Percentiles rank a stretch among this genome's conserved stretches.
These are phyloP conservation scores for Mycogone perniciosa DNA, from an alignment of 2,329 filamentous ascomycete species.

Conservation along the genomic window DNA sequence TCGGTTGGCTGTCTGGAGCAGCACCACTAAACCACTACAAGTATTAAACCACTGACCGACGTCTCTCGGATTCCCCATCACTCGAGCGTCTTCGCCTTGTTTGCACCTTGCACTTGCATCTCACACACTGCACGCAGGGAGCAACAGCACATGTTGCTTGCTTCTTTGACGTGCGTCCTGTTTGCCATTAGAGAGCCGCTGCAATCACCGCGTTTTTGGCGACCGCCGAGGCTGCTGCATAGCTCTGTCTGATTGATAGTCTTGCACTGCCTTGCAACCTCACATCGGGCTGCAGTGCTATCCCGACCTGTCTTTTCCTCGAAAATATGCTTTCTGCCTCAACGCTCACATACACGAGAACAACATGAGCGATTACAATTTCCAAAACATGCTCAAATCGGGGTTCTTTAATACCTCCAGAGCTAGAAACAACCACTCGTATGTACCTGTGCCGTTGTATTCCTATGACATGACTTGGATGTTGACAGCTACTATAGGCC, in stretches of 20 bases:
- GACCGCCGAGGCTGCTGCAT: too few relatives aligned
- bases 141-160: background rate
- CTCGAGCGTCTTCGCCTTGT: too few relatives aligned
- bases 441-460: slow-evolving; percentile 10
- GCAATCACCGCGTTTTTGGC: too few relatives aligned
- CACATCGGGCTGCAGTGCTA: background rate
- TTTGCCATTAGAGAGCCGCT: background rate
- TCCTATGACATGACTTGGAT: background rate
- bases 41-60: too few relatives aligned
- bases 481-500: slow-evolving; percentile 15
- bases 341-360: background rate
- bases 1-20: too few relatives aligned
- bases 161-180: background rate
- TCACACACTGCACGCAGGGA: too few relatives aligned
- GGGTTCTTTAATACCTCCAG: slow-evolving; percentile 46
- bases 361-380: slow-evolving; percentile 40
- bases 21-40: too few relatives aligned
- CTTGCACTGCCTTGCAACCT: background rate
- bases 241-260: background rate
- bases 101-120: too few relatives aligned
- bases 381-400: slow-evolving; percentile 42
- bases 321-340: background rate
- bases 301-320: background rate
- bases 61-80: too few relatives aligned
- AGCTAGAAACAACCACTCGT: slow-evolving; percentile 28